Conservation (phyloP, 768 basidiomycete genomes). For the Tylopilus plumbeoviolaceoides region DNA sequence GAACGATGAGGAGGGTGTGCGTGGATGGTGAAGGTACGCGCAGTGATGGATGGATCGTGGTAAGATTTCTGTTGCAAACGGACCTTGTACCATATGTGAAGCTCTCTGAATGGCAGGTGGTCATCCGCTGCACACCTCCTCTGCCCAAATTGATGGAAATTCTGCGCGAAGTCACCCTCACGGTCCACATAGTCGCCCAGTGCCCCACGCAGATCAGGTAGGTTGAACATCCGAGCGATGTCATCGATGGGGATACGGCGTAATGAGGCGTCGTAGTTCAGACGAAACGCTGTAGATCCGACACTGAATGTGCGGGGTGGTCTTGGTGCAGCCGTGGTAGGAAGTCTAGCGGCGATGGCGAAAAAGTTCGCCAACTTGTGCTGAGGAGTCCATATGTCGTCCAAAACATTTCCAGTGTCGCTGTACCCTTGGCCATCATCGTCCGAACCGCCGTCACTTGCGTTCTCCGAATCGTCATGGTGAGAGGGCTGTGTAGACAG, state of each 20-base stretch:
- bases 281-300: not conserved
- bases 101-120: not conserved
- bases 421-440: too few relatives aligned
- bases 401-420: not conserved
- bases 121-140: not conserved
- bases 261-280: not conserved
- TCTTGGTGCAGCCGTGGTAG: not conserved
- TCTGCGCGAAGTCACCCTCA: too few relatives aligned
- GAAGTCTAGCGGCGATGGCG: not conserved
- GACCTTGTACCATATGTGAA: not conserved
- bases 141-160: too few relatives aligned
- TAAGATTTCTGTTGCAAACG: not conserved
- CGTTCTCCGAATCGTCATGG: too few relatives aligned
- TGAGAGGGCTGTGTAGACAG: not conserved
- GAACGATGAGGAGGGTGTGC: not conserved
- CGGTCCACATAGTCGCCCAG: too few relatives aligned
- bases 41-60: not conserved
- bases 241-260: not conserved
- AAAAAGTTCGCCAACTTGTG: not conserved
- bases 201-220: not conserved
- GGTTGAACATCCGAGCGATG: too few relatives aligned
- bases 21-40: not conserved
- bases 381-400: not conserved
- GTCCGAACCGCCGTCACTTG: too few relatives aligned
- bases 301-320: not conserved